A percentile compares a stretch with the other conserved stretches of the same genome.
These are phyloP conservation scores for Penicillium waksmanii DNA, from an alignment of 495 filamentous ascomycete species.

Conservation along the genomic window DNA sequence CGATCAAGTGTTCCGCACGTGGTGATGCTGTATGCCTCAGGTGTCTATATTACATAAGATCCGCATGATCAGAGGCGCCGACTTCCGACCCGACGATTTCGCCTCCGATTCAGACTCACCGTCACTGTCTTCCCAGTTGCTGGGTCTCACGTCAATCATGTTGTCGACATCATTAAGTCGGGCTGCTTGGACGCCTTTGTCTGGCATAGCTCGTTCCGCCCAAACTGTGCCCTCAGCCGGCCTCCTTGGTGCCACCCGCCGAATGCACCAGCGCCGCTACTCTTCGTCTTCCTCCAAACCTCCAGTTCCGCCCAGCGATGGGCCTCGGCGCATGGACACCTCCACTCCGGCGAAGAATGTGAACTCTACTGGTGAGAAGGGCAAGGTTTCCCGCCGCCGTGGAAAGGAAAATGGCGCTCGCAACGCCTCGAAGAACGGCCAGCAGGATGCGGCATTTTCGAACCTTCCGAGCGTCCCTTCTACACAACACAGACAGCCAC, in stretches of 20 bases:
- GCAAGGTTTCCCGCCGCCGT: conserved; percentile 40
- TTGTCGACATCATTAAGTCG: conserved; percentile 54
- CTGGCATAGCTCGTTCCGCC: conserved; percentile 38
- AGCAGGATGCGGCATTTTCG: conserved; percentile 47
- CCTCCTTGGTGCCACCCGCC: conserved; percentile 36
- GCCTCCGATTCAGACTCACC: conserved; percentile 41
- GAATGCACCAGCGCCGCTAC: conserved; percentile 56
- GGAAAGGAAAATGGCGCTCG: conserved; percentile 44
- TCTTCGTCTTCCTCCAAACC: conserved; percentile 59
- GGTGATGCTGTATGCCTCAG: conserved; percentile 20
- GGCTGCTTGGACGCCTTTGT: conserved; percentile 48
- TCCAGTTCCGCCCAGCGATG: conserved; percentile 49
- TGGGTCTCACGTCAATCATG: conserved; percentile 44
- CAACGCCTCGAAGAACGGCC: conserved; percentile 41
- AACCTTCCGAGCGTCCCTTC: conserved; percentile 82
- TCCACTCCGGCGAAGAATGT: conserved; percentile 48
- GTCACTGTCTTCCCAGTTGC: conserved; percentile 30
- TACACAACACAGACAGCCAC: conserved; percentile 74
- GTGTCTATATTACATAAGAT: conserved; percentile 37
- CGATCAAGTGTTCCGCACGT: background rate
- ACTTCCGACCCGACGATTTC: conserved; percentile 46
- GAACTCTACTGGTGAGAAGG: conserved; percentile 42
- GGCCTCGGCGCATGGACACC: conserved; percentile 44
- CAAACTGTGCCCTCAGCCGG: conserved; percentile 37
- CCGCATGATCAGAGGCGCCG: conserved; percentile 47